Conservation (phyloP, 2,329 filamentous ascomycete species). For the Pyrenophora graminea region DNA sequence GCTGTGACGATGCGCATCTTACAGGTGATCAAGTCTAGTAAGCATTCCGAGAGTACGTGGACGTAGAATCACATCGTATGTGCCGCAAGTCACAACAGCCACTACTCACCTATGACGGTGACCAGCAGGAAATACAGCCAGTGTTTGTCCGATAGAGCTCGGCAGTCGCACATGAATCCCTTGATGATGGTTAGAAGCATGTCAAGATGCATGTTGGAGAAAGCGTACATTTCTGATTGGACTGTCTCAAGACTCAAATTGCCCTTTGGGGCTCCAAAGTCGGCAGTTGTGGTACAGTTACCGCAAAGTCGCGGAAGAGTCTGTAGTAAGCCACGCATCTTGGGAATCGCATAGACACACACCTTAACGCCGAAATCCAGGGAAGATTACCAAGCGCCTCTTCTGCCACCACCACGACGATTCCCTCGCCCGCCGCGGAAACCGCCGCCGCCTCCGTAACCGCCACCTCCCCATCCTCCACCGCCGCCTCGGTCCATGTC, state of each 20-base stretch:
- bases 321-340: constrained; percentile 41
- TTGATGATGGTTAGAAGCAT: constrained; percentile 39
- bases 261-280: constrained; percentile 16
- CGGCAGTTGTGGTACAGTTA: constrained; percentile 33
- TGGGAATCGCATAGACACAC: constrained; percentile 43
- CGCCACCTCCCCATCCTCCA: constrained; percentile 29
- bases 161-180: constrained; percentile 24
- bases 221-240: constrained; percentile 43
- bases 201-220: constrained; percentile 33
- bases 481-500: constrained; percentile 35
- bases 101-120: constrained; percentile 5
- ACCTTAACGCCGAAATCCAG: constrained; percentile 41
- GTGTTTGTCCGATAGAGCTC: neutral
- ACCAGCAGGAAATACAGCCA: neutral
- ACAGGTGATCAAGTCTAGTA: neutral
- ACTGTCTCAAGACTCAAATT: constrained; percentile 29
- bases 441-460: constrained; percentile 33
- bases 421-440: constrained; percentile 27
- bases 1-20: neutral
- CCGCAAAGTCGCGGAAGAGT: constrained; percentile 23
- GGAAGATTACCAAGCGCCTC: constrained; percentile 37
- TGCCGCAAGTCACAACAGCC: neutral
- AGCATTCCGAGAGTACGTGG: neutral
- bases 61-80: neutral
- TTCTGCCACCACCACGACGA: constrained; percentile 26